Conservation (phyloP, 164 flowering plant genomes). For the Euptelea pleiosperma region DNA sequence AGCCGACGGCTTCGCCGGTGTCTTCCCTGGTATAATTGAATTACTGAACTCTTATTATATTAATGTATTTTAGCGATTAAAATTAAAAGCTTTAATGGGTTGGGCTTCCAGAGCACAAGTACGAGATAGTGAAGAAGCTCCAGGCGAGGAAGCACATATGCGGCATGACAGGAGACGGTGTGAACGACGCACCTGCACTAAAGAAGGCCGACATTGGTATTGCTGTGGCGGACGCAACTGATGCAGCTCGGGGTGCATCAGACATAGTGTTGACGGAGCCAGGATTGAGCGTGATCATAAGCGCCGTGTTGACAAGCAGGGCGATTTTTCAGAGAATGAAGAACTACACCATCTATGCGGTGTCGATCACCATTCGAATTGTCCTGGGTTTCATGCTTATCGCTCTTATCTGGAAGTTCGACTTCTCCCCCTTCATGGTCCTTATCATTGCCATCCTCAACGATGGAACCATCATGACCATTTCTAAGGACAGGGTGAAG, state of each 20-base stretch:
- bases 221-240: slow-evolving; percentile 46
- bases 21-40: slow-evolving; percentile 26
- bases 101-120: slow-evolving; percentile 49
- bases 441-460: slow-evolving; percentile 39
- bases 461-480: slow-evolving; percentile 45
- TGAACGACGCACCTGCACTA: slow-evolving; percentile 42
- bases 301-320: slow-evolving; percentile 33
- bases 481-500: slow-evolving; percentile 39
- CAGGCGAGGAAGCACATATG: slow-evolving; percentile 42
- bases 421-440: slow-evolving; percentile 44
- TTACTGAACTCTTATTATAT: too few relatives aligned
- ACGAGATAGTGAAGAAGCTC: slow-evolving; percentile 41
- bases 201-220: slow-evolving; percentile 43
- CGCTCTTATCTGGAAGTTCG: slow-evolving; percentile 43
- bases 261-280: slow-evolving; percentile 46
- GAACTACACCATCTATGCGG: slow-evolving; percentile 44
- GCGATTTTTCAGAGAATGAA: slow-evolving; percentile 42
- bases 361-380: slow-evolving; percentile 39
- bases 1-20: slow-evolving; percentile 39
- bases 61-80: too few relatives aligned
- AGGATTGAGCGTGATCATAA: slow-evolving; percentile 34
- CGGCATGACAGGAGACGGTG: slow-evolving; percentile 50
- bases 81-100: too few relatives aligned
- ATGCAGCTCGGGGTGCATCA: slow-evolving; percentile 43
- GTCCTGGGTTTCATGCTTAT: slow-evolving; percentile 40